A percentile compares a stretch with the other conserved stretches of the same genome.
These are phyloP conservation scores for Talaromyces funiculosus DNA, from an alignment of 2,329 filamentous ascomycete species.

Conservation along the genomic window DNA sequence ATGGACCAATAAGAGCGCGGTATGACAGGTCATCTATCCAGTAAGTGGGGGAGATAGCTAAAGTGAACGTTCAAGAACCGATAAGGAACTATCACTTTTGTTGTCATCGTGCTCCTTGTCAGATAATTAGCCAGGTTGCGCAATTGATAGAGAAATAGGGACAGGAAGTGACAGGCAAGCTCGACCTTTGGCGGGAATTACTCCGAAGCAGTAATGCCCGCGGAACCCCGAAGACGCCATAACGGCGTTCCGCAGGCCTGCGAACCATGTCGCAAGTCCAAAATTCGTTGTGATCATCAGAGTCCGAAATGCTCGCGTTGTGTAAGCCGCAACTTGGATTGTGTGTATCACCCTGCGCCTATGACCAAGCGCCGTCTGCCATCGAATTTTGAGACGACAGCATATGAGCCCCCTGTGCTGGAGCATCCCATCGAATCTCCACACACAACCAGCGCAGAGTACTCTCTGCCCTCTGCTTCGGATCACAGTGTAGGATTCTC, in stretches of 20 bases:
- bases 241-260: constrained; percentile 33
- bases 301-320: constrained; percentile 22
- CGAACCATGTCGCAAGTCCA: constrained; percentile 34
- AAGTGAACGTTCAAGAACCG: neutral
- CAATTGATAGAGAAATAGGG: too few relatives aligned
- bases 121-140: too few relatives aligned
- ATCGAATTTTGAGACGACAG: neutral
- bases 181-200: neutral
- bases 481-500: neutral
- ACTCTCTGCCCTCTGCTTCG: neutral
- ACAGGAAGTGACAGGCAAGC: neutral
- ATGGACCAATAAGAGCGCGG: neutral
- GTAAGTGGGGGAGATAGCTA: neutral
- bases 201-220: neutral
- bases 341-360: neutral
- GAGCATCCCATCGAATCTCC: neutral
- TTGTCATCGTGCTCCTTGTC: neutral
- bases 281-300: constrained; percentile 31
- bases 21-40: neutral
- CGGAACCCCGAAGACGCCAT: constrained; percentile 18
- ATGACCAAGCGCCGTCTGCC: neutral
- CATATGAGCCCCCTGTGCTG: neutral
- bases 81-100: neutral
- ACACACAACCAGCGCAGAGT: neutral
- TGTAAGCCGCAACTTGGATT: neutral